A percentile compares a stretch with the other conserved stretches of the same genome.
phyloP scores from a whole-genome alignment of 257 asterid genomes.

The Fraxinus cuspidata region DNA sequence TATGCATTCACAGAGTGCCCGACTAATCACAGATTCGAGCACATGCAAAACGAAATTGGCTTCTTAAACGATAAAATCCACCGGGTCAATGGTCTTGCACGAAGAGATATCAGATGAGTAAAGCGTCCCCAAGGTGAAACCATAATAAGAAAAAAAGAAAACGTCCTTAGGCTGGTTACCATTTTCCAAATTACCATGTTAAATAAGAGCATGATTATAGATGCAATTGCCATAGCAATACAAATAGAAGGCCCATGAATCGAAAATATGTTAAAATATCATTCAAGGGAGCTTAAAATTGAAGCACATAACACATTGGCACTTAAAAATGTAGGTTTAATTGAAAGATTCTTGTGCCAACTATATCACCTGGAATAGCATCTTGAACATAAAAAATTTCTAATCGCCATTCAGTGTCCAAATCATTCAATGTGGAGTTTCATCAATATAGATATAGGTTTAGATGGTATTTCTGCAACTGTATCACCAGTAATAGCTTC shows the following conservation, averaged over 20 bases:
- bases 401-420: not conserved
- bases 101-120: not conserved
- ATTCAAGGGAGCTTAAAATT: not conserved
- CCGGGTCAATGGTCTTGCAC: not conserved
- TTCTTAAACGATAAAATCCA: not conserved
- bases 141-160: no score
- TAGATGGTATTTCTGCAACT: not conserved
- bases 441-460: not conserved
- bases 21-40: not conserved
- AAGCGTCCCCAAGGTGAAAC: not conserved
- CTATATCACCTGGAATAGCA: not conserved
- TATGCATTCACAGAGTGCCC: not conserved
- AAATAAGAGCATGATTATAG: not conserved
- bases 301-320: not conserved
- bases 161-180: not conserved
- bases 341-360: not conserved
- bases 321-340: not conserved
- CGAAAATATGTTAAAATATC: not conserved
- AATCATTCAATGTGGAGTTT: not conserved
- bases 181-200: not conserved
- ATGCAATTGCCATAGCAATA: not conserved
- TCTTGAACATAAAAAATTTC: no score
- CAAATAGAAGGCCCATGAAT: not conserved
- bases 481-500: not conserved
- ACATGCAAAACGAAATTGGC: not conserved